Evolutionary conservation across 108 stramenopile species (phyloP).

Genomic region (Seminavis robusta): DNA sequence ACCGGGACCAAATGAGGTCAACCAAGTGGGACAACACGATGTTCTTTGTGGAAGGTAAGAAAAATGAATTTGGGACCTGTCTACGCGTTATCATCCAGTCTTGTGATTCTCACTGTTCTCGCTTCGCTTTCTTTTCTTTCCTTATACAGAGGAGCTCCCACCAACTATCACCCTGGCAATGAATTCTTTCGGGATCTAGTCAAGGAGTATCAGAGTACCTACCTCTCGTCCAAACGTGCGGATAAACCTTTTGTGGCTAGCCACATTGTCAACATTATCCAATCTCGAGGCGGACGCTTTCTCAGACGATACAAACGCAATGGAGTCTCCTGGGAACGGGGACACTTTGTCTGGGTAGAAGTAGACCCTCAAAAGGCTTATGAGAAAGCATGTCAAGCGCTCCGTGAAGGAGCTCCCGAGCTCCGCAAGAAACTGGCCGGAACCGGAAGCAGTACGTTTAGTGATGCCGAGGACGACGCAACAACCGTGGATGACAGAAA

Average conservation of each 20-base stretch:
- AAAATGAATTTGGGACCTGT: too few relatives aligned
- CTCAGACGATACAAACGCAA: constrained; percentile 48
- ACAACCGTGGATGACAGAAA: too few relatives aligned
- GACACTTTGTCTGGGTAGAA: constrained; percentile 35
- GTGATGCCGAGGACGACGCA: too few relatives aligned
- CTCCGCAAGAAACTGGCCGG: constrained; percentile 20
- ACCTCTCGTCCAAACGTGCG: constrained; percentile 29
- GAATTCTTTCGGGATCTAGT: constrained; percentile 55
- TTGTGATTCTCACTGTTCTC: too few relatives aligned
- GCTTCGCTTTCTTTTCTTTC: too few relatives aligned
- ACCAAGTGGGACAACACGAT: too few relatives aligned
- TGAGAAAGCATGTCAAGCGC: constrained; percentile 64
- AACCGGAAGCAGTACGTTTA: too few relatives aligned
- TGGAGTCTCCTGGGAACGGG: constrained; percentile 4
- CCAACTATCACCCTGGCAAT: constrained; percentile 69
- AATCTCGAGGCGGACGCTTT: constrained; percentile 45
- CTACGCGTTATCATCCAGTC: too few relatives aligned
- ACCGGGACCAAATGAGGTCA: too few relatives aligned
- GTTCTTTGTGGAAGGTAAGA: too few relatives aligned
- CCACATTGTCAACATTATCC: constrained; percentile 38
- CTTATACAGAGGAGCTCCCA: constrained; percentile 69
- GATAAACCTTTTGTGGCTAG: constrained; percentile 64
- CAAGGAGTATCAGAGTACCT: constrained; percentile 40
- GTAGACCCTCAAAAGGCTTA: constrained; percentile 46
- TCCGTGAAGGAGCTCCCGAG: constrained; percentile 59